Conservation (phyloP, 768 basidiomycete genomes). For the Polyporus arcularius region DNA sequence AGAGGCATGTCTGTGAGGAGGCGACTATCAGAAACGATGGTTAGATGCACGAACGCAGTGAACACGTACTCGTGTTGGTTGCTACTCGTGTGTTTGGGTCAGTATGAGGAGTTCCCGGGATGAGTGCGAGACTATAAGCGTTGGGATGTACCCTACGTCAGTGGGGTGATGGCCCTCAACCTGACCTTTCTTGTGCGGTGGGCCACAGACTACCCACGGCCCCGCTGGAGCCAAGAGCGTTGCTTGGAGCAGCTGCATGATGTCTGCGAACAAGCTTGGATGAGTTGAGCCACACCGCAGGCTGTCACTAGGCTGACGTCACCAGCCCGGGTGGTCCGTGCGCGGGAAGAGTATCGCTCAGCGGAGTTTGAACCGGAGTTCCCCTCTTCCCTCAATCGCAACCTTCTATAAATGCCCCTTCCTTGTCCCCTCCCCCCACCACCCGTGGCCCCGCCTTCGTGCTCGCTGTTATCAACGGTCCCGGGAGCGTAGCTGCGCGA, state of each 20-base stretch:
- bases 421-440: constrained; percentile 34
- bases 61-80: neutral
- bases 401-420: constrained; percentile 33
- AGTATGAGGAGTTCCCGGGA: neutral
- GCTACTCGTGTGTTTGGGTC: too few species aligned
- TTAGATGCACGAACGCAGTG: neutral
- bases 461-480: constrained; percentile 33
- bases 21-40: neutral
- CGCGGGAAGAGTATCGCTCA: constrained; percentile 41
- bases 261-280: neutral
- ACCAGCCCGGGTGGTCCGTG: constrained; percentile 39
- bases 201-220: neutral
- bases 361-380: constrained; percentile 47
- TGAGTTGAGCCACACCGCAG: neutral
- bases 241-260: neutral
- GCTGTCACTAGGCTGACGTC: neutral
- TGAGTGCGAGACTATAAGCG: neutral
- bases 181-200: neutral
- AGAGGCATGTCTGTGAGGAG: constrained; percentile 27
- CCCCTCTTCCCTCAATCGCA: constrained; percentile 27
- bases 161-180: neutral
- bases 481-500: constrained; percentile 37
- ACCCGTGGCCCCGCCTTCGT: constrained; percentile 34
- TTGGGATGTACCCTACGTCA: neutral
- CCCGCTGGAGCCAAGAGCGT: neutral